Base-by-base conservation (phyloP, 1,284 basidiomycete genomes). In the Cryptococcus sp. region DNA sequence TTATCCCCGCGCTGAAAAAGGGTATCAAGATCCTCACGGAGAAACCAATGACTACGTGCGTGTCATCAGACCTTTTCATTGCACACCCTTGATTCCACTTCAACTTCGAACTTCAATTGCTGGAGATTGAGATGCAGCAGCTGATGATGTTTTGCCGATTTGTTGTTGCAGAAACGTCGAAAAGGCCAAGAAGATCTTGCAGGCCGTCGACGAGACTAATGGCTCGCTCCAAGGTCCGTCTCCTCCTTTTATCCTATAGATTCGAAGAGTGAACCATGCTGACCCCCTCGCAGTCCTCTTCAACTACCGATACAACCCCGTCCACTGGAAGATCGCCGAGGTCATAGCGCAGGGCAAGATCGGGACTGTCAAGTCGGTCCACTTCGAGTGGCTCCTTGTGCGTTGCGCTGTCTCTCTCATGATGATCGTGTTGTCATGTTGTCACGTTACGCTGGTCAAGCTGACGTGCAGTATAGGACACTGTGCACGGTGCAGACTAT, bases 401-500 rank as follows among this genome's bases (percentile, higher is more conserved):
- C 59, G 68, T 63, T 13, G 3, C 77, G 79, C 55, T 81, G 77
- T 3, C 17, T n/a, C n/a, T n/a, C n/a, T n/a, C n/a, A n/a, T n/a
- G n/a, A n/a, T n/a, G n/a, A 19, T 50, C 35, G 40, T 20, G 35
- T n/a, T 25, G 15, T n/a, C n/a, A n/a, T n/a, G n/a, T n/a, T n/a
- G 35, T 59, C 16, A 13, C 49, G 22, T 47, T 49, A 25, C 45
- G 52, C 49, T 50, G 22, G 7, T 38, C n/a, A n/a, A n/a, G n/a
- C 19, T 35, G 45, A 54, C 63, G 50, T 62, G 25, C 4, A 10
- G 15, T 1, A 38, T n/a, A 73, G 71, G 73, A 76, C 58, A 75
- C 72, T 22, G 83, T 84, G 6, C 83, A 84, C 61, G 83, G 83
- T 35, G 82, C 83, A n/a, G 83, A 85, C 71, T 83, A 83, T 70